Evolutionary conservation across 257 asterid species (phyloP).

Genomic region (Solanum pimpinellifolium): DNA sequence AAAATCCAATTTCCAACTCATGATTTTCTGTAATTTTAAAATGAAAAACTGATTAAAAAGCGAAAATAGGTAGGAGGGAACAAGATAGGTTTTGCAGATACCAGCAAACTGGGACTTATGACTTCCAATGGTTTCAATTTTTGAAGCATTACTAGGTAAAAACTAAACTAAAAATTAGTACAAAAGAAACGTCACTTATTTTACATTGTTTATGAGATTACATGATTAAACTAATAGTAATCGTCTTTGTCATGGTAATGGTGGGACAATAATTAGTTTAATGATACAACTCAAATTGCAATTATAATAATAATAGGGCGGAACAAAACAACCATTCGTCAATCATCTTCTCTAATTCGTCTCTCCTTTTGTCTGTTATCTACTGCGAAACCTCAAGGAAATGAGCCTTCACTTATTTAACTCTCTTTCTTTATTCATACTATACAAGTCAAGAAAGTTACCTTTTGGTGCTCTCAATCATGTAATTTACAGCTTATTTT

Average conservation of each 20-base stretch:
- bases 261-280: constrained; percentile 16
- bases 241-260: constrained; percentile 11
- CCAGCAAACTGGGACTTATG: neutral
- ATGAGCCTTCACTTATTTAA: constrained; percentile 16
- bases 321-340: constrained; percentile 44
- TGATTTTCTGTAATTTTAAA: neutral
- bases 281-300: neutral
- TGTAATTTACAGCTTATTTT: neutral
- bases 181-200: neutral
- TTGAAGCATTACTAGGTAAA: neutral
- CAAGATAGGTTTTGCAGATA: constrained; percentile 9
- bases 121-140: constrained; percentile 16
- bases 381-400: constrained; percentile 31
- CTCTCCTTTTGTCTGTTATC: constrained; percentile 45
- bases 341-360: constrained; percentile 25
- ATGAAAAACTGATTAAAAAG: neutral
- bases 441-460: neutral
- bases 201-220: constrained; percentile 7
- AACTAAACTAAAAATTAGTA: neutral
- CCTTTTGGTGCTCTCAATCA: neutral
- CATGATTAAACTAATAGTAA: constrained; percentile 8
- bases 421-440: neutral
- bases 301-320: constrained; percentile 26
- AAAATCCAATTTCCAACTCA: neutral
- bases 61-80: constrained; percentile 16